Evolutionary conservation across 2,329 filamentous ascomycete species (phyloP), one percentile per base, ranked within the genome.

Genomic region (Tolypocladium paradoxum): DNA sequence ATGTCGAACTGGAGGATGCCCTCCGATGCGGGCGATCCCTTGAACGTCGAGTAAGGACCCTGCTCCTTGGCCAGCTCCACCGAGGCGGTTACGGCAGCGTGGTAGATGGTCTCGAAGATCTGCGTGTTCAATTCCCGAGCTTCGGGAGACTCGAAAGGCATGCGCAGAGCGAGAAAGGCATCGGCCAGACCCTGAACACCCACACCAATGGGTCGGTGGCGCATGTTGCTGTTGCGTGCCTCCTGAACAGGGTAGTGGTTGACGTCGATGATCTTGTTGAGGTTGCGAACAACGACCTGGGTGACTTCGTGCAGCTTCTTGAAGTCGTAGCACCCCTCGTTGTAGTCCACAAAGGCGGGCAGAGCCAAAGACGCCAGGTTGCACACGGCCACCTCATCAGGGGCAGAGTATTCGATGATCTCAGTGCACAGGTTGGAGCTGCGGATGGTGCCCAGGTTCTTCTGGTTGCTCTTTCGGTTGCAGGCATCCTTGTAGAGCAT

Each of bases 391-490:
- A 99, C 93, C 81, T 99, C 93, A 72, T 99, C 93, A 36, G 93
- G 92, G 36, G 93, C 90, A 60, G 80, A 95, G 78, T 96, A 99
- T 77, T 99, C 93, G 60, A 99, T 82, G 64, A 99, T 99, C 74
- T 99, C 93, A 50, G 92, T 97, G 84, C 93, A 99, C 49, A 99
- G 80, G 73, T 99, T 99, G 66, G 93, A 99, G 79, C 90, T 96
- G 72, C 90, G 90, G 64, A 99, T 99, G 57, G 91, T 96, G 60
- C 93, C 93, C 34, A 99, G 81, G 75, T 99, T 99, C 86, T 99
- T 97, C 78, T 99, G 93, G 82, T 99, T 99, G 80, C 91, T 96
- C 87, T 99, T 99, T 71, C 84, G 84, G 83, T 99, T 99, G 83
- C 88, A 92, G 66, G 85, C 82, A 74, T 99, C 93, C 81, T 99